Percentiles rank a stretch among this genome's conserved stretches.
Evolutionary conservation across 257 asterid genomes (phyloP).

Genomic region (Linaria vulgaris): DNA sequence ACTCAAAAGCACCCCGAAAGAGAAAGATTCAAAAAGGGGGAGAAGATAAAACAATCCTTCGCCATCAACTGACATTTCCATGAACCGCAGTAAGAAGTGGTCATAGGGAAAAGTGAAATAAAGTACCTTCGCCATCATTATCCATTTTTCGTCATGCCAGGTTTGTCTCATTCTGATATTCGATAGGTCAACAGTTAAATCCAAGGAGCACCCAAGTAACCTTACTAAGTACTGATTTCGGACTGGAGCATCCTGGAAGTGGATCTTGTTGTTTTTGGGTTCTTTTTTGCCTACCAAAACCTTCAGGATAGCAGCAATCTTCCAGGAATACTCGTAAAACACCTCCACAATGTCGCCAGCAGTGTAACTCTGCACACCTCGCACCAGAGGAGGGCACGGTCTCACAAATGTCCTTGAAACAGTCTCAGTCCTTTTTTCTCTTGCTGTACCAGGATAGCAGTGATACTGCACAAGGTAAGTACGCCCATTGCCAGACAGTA

Average conservation of each 20-base stretch:
- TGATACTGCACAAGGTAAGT: slow-evolving; percentile 49
- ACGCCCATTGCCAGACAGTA: slow-evolving; percentile 55
- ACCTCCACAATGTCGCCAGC: slow-evolving; percentile 74
- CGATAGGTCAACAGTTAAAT: too few species aligned
- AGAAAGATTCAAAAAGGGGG: too few species aligned
- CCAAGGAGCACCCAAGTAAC: too few species aligned
- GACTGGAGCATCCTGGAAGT: slow-evolving; percentile 18
- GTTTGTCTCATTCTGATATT: too few species aligned
- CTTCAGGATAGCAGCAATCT: slow-evolving; percentile 53
- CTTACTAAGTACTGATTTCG: slow-evolving; percentile 26
- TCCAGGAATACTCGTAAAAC: slow-evolving; percentile 63
- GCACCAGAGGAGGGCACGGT: slow-evolving; percentile 55
- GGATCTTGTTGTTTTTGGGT: slow-evolving; percentile 24
- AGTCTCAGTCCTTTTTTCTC: slow-evolving; percentile 41
- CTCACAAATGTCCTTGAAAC: slow-evolving; percentile 55
- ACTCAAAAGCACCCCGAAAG: too few species aligned
- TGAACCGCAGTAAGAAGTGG: too few species aligned
- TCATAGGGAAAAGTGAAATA: too few species aligned
- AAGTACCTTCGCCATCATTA: too few species aligned
- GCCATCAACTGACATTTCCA: too few species aligned
- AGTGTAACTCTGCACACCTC: slow-evolving; percentile 32
- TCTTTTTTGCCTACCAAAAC: slow-evolving; percentile 33
- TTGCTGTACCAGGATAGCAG: slow-evolving; percentile 31
- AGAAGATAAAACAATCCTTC: too few species aligned
- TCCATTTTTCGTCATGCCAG: too few species aligned